phyloP scores from a whole-genome alignment of 2,329 filamentous ascomycete genomes.

The Keithomyces neogunnii region DNA sequence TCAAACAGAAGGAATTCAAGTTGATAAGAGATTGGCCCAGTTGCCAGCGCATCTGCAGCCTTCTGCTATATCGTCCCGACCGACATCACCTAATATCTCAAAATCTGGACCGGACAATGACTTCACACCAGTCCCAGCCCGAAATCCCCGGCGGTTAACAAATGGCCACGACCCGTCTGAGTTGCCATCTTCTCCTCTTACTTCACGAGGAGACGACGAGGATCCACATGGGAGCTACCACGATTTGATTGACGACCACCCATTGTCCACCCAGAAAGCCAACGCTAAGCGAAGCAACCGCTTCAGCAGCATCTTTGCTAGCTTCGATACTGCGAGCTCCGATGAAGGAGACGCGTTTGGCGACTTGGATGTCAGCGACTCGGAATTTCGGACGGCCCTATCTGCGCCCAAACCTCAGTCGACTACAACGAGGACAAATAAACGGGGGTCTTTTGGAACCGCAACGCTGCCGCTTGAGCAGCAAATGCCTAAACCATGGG shows the following conservation, averaged over 20 bases:
- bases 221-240: slow-evolving; percentile 56
- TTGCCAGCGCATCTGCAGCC: slow-evolving; percentile 73
- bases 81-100: slow-evolving; percentile 41
- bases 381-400: slow-evolving; percentile 58
- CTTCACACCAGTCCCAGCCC: slow-evolving; percentile 47
- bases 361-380: slow-evolving; percentile 54
- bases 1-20: slow-evolving; percentile 86
- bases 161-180: slow-evolving; percentile 38
- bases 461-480: slow-evolving; percentile 36
- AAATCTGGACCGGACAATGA: slow-evolving; percentile 10
- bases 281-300: slow-evolving; percentile 59
- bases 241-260: slow-evolving; percentile 73
- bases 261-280: slow-evolving; percentile 48
- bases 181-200: slow-evolving; percentile 40
- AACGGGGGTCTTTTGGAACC: slow-evolving; percentile 32
- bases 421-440: slow-evolving; percentile 27
- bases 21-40: slow-evolving; percentile 68
- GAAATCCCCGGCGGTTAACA: slow-evolving; percentile 50
- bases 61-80: slow-evolving; percentile 59
- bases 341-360: slow-evolving; percentile 57
- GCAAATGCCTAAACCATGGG: slow-evolving; percentile 17
- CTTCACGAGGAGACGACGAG: slow-evolving; percentile 28
- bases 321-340: slow-evolving; percentile 66
- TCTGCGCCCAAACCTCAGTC: slow-evolving; percentile 51
- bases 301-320: slow-evolving; percentile 78